Conservation (phyloP, 1,139 yeast species). For the Suhomyces yuchorum region DNA sequence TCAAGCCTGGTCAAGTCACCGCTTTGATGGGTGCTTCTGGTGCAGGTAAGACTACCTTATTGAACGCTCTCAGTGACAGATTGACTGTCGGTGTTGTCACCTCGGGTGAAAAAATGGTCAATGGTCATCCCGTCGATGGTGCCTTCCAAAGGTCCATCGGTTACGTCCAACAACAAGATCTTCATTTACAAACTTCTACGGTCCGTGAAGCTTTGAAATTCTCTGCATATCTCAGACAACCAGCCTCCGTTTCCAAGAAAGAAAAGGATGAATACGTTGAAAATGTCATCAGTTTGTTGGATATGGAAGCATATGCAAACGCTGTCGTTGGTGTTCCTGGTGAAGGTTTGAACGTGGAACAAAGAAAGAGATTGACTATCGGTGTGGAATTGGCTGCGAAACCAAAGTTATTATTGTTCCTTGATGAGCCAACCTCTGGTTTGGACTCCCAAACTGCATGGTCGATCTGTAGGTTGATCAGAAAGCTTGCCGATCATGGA, state of each 20-base stretch:
- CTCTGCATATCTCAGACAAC: slow-evolving; percentile 42
- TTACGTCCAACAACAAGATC: slow-evolving; percentile 44
- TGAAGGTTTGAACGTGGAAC: slow-evolving; percentile 44
- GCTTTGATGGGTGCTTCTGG: slow-evolving; percentile 38
- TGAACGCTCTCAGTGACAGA: slow-evolving; percentile 36
- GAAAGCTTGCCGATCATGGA: slow-evolving; percentile 46
- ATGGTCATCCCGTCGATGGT: slow-evolving; percentile 35
- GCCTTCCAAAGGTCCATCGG: slow-evolving; percentile 46
- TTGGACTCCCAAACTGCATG: slow-evolving; percentile 49
- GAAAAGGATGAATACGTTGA: slow-evolving; percentile 41
- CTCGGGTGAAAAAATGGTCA: slow-evolving; percentile 38
- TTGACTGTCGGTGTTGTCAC: slow-evolving; percentile 37
- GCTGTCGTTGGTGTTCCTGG: slow-evolving; percentile 45
- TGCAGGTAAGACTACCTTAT: slow-evolving; percentile 38
- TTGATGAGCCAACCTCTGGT: slow-evolving; percentile 54
- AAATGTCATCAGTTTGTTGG: slow-evolving; percentile 38
- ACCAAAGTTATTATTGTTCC: slow-evolving; percentile 38
- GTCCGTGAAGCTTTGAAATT: slow-evolving; percentile 42
- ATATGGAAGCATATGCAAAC: slow-evolving; percentile 37
- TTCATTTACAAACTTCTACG: slow-evolving; percentile 38
- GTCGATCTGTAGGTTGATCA: slow-evolving; percentile 44
- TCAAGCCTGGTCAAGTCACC: slow-evolving; percentile 56
- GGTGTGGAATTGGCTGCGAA: slow-evolving; percentile 45
- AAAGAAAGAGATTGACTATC: slow-evolving; percentile 38
- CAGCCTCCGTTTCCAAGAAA: slow-evolving; percentile 26